A percentile compares a stretch with the other conserved stretches of the same genome.
These are phyloP conservation scores for Stephania japonica DNA, from an alignment of 164 flowering plant species.

Conservation along the genomic window DNA sequence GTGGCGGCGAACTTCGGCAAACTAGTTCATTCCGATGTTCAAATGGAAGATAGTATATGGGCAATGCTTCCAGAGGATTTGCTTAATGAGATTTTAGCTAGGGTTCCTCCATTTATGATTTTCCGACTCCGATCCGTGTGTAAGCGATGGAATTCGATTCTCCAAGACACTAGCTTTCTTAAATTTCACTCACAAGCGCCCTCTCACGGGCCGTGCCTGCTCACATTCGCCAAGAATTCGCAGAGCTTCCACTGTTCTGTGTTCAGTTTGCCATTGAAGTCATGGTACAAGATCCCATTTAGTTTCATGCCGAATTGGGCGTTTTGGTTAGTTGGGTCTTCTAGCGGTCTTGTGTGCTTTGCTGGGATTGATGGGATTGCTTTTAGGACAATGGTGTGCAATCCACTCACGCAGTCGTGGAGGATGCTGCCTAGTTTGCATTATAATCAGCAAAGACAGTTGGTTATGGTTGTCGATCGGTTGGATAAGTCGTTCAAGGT, in stretches of 20 bases:
- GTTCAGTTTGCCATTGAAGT: slow-evolving; percentile 82
- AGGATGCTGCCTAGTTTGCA: slow-evolving; percentile 79
- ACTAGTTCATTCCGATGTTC: slow-evolving; percentile 55
- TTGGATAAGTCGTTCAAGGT: slow-evolving; percentile 64
- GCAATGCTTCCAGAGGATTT: slow-evolving; percentile 88
- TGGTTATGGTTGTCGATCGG: slow-evolving; percentile 79
- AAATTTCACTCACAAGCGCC: slow-evolving; percentile 79
- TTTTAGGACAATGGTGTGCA: slow-evolving; percentile 75
- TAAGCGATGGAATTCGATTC: slow-evolving; percentile 81
- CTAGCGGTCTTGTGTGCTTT: slow-evolving; percentile 85
- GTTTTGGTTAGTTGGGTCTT: slow-evolving; percentile 89
- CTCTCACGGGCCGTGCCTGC: slow-evolving; percentile 87
- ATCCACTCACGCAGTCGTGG: slow-evolving; percentile 88
- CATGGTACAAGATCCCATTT: slow-evolving; percentile 83
- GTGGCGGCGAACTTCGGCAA: slow-evolving; percentile 49
- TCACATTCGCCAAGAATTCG: slow-evolving; percentile 76
- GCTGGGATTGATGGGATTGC: slow-evolving; percentile 75
- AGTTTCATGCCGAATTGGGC: slow-evolving; percentile 82
- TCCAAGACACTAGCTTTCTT: slow-evolving; percentile 68
- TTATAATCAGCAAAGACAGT: slow-evolving; percentile 83
- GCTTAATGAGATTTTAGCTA: slow-evolving; percentile 75
- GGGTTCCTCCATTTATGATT: slow-evolving; percentile 90
- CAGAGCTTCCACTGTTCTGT: slow-evolving; percentile 75
- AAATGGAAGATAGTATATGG: slow-evolving; percentile 94
- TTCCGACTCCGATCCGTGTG: slow-evolving; percentile 85